Evolutionary conservation across 2,329 filamentous ascomycete species (phyloP), one percentile per base, ranked within the genome.

Genomic region (Aspergillus novofumigatus): DNA sequence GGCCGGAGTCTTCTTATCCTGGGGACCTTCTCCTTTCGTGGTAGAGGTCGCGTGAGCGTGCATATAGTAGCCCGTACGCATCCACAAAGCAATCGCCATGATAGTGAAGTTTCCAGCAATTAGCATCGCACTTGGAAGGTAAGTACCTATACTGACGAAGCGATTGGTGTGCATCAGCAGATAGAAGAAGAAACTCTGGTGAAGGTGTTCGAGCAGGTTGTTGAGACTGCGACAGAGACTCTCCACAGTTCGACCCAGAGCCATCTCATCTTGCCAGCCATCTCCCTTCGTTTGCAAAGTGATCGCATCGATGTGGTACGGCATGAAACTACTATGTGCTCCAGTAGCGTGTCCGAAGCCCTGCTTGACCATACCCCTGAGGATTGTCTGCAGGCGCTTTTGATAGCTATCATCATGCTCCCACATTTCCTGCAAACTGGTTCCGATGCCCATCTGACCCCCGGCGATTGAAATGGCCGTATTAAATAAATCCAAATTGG

Each of bases 161-260:
- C 92, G 87, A 67, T 94, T 90, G 29, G 87, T 85, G 64, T 95
- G 88, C 85, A 97, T 92, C 48, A 99, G 82, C 52, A 99, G 80
- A 73, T 99, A 99, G 77, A 99, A 97, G 83, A 99, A 99, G 80
- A 99, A 99, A 73, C 92, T 97, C 77, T 99, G 94, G 72, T 99
- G 94, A 59, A 99, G 81, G 72, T 99, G 92, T 76, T 99, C 94
- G 32, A 99, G 83, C 57, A 99, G 78, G 70, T 99, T 99, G 78
- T 99, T 99, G 74, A 99, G 79, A 72, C 91, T 96, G 67, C 94
- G 84, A 73, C 96, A 96, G 3, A 94, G 84, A 66, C 92, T 92
- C 76, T 99, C 94, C 4, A 97, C 82, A 0, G 92, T 87, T 54
- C 92, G 83, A 5, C 94, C 94, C 70, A 99, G 86, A 9, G 89